A percentile compares a stretch with the other conserved stretches of the same genome.
phyloP scores from a whole-genome alignment of 306 rosid genomes.

The Vigna trinervia region DNA sequence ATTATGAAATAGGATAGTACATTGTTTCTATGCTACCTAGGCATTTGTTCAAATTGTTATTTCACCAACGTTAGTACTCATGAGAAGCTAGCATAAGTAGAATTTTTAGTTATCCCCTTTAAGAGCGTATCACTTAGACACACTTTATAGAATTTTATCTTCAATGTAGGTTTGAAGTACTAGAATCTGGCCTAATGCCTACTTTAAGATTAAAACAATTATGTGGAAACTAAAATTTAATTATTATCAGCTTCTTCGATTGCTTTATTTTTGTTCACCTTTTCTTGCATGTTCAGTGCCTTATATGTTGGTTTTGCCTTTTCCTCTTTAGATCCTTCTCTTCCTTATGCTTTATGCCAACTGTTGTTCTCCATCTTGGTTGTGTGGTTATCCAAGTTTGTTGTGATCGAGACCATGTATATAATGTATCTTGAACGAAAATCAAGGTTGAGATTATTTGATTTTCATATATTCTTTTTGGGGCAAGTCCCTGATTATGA shows the following conservation, averaged over 20 bases:
- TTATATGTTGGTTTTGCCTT: constrained; percentile 1
- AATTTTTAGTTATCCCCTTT: neutral
- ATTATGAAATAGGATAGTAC: no score
- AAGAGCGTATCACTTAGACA: neutral
- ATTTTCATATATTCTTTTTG: constrained; percentile 6
- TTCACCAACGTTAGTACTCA: neutral
- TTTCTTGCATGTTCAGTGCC: neutral
- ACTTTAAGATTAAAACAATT: constrained; percentile 1
- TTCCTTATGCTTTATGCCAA: neutral
- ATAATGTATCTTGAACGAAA: constrained; percentile 29
- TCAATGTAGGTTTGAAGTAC: neutral
- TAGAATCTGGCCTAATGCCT: constrained; percentile 11
- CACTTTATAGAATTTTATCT: neutral
- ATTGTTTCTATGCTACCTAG: no score
- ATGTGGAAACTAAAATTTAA: constrained; percentile 1
- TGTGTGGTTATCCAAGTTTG: constrained; percentile 28
- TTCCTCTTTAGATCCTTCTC: constrained; percentile 28
- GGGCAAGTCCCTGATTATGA: neutral
- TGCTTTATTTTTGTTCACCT: neutral
- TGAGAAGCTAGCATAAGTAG: neutral
- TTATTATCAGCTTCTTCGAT: neutral
- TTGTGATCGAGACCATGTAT: neutral
- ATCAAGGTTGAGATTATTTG: constrained; percentile 17
- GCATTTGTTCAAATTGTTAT: no score
- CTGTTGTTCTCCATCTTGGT: constrained; percentile 6